Evolutionary conservation across 768 basidiomycete species (phyloP).

Genomic region (Pleurotus cornucopiae): DNA sequence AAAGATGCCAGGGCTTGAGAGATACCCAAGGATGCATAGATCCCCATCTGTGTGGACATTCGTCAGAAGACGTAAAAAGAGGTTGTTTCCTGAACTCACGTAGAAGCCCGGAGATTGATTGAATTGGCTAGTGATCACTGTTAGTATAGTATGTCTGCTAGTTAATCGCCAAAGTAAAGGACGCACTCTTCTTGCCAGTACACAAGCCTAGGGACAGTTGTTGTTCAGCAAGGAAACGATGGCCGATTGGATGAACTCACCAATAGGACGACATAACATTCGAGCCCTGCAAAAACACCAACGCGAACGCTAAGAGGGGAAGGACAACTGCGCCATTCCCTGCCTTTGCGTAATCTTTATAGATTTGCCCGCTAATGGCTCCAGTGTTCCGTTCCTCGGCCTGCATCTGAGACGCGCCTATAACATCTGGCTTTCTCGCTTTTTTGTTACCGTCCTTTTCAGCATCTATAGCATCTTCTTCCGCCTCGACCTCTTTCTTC

Average conservation of each 20-base stretch:
- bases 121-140: constrained; percentile 42
- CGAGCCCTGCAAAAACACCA: constrained; percentile 65
- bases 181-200: constrained; percentile 76
- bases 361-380: constrained; percentile 51
- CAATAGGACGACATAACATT: constrained; percentile 74
- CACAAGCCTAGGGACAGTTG: constrained; percentile 49
- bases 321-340: constrained; percentile 63
- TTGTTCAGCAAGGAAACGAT: constrained; percentile 5
- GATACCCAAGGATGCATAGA: constrained; percentile 12
- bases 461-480: constrained; percentile 32
- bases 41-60: constrained; percentile 9
- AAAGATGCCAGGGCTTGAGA: constrained; percentile 11
- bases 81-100: constrained; percentile 32
- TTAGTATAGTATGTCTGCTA: neutral
- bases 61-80: neutral
- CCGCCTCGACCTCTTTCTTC: constrained; percentile 39
- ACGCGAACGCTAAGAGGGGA: constrained; percentile 57
- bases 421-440: constrained; percentile 33
- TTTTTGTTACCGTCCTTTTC: constrained; percentile 24
- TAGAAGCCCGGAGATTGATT: constrained; percentile 62
- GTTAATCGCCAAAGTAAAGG: neutral
- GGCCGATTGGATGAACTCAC: constrained; percentile 30
- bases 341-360: constrained; percentile 62
- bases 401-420: constrained; percentile 68
- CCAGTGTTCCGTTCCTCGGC: constrained; percentile 80